Evolutionary conservation across 768 basidiomycete species (phyloP), one percentile per base, ranked within the genome.

Genomic region (Erythrobasidium yunnanense): DNA sequence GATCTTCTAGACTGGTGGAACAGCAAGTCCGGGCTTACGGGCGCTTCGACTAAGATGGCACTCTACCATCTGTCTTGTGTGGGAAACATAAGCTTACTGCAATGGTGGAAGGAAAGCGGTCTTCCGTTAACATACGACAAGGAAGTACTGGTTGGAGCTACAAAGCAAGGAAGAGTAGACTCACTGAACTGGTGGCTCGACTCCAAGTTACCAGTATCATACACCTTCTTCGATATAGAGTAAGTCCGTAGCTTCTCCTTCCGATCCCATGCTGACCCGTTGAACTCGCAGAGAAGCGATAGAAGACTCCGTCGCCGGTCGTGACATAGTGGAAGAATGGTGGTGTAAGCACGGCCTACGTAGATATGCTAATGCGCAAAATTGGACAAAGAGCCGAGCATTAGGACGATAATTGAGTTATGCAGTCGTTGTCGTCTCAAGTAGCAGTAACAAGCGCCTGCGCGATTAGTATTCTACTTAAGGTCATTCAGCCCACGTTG

Each of bases 171-270:
- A 69, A 81, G 86, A 42, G 84, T 85, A 25, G 85, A 86, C 70
- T 86, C 89, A 30, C 77, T 92, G 23, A 85, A 88, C 68, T 92
- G 89, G 89, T 91, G 90, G 90, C 82, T 87, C 68, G 82, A 81
- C 72, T 85, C 83, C 45, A 85, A 85, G 5, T 78, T 90, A 54
- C 81, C 86, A 2, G 83, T 90, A 65, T 86, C 87, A 71, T 92
- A 89, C 76, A 82, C 90, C 57, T 84, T 89, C 81, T 90, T 89
- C 73, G 89, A 92, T 74, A 84, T 92, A 54, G 89, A 92, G 60
- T 63, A 49, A 63, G 60, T 49, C 13, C 29, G 18, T 25, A 29
- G 7, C 22, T 3, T 42, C 8, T 25, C 22, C 27, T 34, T 55
- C 20, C 56, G 22, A 22, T 51, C 11, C 56, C 11, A 25, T 18